phyloP scores from a whole-genome alignment of 1,284 basidiomycete genomes.

The Leccinum pallidistipes region DNA sequence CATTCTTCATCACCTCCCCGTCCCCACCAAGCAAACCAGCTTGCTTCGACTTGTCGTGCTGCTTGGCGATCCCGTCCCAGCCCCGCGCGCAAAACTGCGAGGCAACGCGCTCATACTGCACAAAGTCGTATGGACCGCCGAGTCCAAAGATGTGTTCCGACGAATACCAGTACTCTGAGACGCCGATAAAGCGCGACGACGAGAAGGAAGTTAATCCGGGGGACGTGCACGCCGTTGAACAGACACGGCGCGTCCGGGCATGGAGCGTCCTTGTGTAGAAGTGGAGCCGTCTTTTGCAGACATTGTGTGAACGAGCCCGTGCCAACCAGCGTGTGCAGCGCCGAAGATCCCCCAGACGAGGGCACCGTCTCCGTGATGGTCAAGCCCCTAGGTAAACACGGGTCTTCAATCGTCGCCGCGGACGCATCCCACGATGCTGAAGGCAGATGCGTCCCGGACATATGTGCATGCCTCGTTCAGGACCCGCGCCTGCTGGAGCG shows the following conservation, averaged over 20 bases:
- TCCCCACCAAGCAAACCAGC: constrained; percentile 57
- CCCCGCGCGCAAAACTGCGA: constrained; percentile 80
- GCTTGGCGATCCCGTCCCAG: constrained; percentile 75
- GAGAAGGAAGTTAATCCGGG: constrained; percentile 81
- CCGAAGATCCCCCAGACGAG: constrained; percentile 39
- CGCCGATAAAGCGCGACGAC: constrained; percentile 92
- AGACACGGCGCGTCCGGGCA: constrained; percentile 88
- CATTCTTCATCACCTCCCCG: constrained; percentile 51
- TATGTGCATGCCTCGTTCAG: no score
- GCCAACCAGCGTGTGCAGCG: constrained; percentile 71
- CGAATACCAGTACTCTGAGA: constrained; percentile 99
- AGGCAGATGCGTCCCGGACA: no score
- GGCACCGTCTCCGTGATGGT: constrained; percentile 54
- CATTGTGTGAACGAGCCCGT: constrained; percentile 92
- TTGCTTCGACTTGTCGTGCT: constrained; percentile 59
- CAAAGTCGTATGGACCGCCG: constrained; percentile 94
- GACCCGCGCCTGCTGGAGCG: no score
- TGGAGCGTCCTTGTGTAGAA: constrained; percentile 85
- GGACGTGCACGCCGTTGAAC: constrained; percentile 97
- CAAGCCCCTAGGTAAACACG: constrained; percentile 86
- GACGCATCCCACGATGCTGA: no score
- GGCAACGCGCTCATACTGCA: constrained; percentile 93
- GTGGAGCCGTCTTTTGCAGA: constrained; percentile 67
- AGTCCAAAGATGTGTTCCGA: constrained; percentile 95
- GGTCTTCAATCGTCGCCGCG: no score